phyloP scores from a whole-genome alignment of 345 rosid genomes.

The Pistacia vera region DNA sequence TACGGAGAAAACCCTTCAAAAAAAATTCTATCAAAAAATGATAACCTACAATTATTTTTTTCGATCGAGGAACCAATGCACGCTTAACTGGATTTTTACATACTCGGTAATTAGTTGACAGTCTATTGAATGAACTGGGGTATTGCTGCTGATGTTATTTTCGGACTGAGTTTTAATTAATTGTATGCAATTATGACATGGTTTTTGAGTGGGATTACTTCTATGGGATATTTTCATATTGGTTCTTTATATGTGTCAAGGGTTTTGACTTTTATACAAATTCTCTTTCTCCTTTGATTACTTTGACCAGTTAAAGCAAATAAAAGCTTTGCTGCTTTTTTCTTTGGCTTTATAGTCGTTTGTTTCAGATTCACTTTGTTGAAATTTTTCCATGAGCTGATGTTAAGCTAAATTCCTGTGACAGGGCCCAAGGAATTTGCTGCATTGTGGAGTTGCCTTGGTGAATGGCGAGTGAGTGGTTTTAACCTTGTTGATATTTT shows the following conservation, averaged over 20 bases:
- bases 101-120: neutral
- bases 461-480: slow-evolving; percentile 68
- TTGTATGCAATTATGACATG: neutral
- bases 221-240: neutral
- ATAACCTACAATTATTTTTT: too few relatives aligned
- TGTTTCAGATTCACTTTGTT: neutral
- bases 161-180: neutral
- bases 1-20: neutral
- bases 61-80: neutral
- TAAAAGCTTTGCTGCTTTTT: neutral
- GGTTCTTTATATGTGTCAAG: neutral
- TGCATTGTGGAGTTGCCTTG: slow-evolving; percentile 68
- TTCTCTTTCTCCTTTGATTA: neutral
- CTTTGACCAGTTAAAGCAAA: neutral
- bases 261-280: neutral
- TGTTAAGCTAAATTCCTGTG: slow-evolving; percentile 8
- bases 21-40: too few relatives aligned
- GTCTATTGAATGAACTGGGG: neutral
- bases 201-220: neutral
- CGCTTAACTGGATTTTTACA: neutral
- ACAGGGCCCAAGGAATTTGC: slow-evolving; percentile 64
- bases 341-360: neutral
- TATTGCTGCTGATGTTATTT: neutral
- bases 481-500: neutral
- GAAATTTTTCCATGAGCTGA: neutral